A percentile compares a stretch with the other conserved stretches of the same genome.
Conservation (phyloP, 768 basidiomycete species). For the Dioszegia hungarica region DNA sequence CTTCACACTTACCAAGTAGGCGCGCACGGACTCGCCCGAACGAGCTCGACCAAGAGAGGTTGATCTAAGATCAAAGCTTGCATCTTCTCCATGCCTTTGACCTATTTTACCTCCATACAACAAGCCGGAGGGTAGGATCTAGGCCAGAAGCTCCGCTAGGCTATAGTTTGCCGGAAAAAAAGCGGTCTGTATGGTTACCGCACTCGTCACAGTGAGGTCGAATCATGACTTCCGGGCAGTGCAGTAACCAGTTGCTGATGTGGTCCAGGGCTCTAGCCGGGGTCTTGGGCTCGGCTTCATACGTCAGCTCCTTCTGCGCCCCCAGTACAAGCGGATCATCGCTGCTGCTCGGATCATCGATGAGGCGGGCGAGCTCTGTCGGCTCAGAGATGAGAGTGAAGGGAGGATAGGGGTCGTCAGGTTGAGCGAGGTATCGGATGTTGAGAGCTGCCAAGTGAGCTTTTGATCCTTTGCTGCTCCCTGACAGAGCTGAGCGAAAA, state of each 20-base stretch:
- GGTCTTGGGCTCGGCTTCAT: conserved; percentile 15
- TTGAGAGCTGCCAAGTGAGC: conserved; percentile 2
- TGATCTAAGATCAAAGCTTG: too few species aligned
- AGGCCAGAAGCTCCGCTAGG: too few species aligned
- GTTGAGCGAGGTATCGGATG: conserved; percentile 11
- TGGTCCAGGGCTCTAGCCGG: conserved; percentile 2
- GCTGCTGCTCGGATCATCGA: conserved; percentile 3
- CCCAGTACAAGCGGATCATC: conserved; percentile 6
- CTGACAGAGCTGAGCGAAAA: neutral
- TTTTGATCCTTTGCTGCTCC: neutral
- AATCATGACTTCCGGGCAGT: too few species aligned
- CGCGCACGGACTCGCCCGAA: too few species aligned
- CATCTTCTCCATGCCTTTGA: too few species aligned
- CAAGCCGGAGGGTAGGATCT: too few species aligned
- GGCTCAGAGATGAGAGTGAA: neutral
- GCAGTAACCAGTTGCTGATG: neutral
- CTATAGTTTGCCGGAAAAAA: too few species aligned
- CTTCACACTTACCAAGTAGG: too few species aligned
- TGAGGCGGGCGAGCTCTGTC: neutral
- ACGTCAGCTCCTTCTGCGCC: conserved; percentile 6
- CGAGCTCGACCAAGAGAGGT: too few species aligned
- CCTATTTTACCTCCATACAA: too few species aligned
- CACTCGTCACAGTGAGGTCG: conserved; percentile 5
- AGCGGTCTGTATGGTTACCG: too few species aligned
- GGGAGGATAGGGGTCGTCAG: neutral